These are phyloP conservation scores for Heteromeles arbutifolia DNA, from an alignment of 306 rosid species.

Conservation along the genomic window DNA sequence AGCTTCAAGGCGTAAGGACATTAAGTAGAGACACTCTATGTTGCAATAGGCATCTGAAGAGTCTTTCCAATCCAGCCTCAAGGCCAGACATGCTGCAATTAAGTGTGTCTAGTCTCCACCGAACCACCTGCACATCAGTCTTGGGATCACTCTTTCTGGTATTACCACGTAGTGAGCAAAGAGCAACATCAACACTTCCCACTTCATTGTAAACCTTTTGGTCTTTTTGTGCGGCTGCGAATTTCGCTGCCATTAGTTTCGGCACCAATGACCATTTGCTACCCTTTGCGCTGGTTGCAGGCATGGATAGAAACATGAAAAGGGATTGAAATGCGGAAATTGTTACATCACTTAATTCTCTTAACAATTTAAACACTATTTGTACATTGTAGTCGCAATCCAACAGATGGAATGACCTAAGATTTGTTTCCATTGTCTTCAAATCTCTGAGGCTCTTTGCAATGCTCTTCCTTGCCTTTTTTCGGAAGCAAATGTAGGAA, in stretches of 20 bases:
- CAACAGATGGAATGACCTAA: slow-evolving; percentile 5
- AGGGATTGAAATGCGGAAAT: slow-evolving; percentile 40
- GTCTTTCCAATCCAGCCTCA: slow-evolving; percentile 46
- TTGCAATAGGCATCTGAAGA: slow-evolving; percentile 60
- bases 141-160: slow-evolving; percentile 10
- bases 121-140: slow-evolving; percentile 38
- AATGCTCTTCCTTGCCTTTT: slow-evolving; percentile 51
- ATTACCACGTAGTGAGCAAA: slow-evolving; percentile 35
- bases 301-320: slow-evolving; percentile 40
- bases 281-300: slow-evolving; percentile 34
- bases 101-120: slow-evolving; percentile 39
- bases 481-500: slow-evolving; percentile 44
- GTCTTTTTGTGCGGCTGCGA: slow-evolving; percentile 29
- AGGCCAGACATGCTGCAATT: slow-evolving; percentile 33
- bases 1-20: slow-evolving; percentile 40
- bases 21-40: slow-evolving; percentile 72
- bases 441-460: slow-evolving; percentile 30
- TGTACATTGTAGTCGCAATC: slow-evolving; percentile 30
- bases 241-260: slow-evolving; percentile 31
- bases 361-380: slow-evolving; percentile 32
- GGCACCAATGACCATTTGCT: slow-evolving; percentile 39
- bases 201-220: slow-evolving; percentile 36
- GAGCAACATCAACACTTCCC: slow-evolving; percentile 32
- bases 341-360: slow-evolving; percentile 43
- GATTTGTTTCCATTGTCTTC: slow-evolving; percentile 46